Base-by-base conservation (phyloP, 1,284 basidiomycete species). In the Pterula multifida region DNA sequence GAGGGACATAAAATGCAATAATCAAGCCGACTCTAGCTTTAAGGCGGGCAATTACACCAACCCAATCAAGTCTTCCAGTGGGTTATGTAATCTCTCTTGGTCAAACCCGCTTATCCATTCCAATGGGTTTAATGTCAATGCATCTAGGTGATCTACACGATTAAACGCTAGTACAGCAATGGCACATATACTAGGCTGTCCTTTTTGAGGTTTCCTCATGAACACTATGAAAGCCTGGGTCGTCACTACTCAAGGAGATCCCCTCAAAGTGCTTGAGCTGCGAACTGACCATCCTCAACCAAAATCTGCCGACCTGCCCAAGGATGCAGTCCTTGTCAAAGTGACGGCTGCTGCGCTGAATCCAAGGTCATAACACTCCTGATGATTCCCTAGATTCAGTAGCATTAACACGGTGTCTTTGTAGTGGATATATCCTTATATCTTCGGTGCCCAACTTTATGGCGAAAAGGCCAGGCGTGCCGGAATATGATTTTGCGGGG, bases 311-410 rank as follows among this genome's bases (percentile, higher is more conserved):
- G 63, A 69, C 35, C 63, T 76, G 25, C 56, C 57, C 25, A 58
- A 64, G 44, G 75, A 71, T 17, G 66, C 80, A 52, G 72, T 83
- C 3, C 69, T 84, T 9, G 70, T 86, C 52, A 75, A 76, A 56
- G 68, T 85, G 3, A 68, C 74, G 39, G 78, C 81, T 2, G 81
- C 72, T 0, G 80, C 80, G 1, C 65, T 86, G 36, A 88, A 88
- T 58, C 84, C 83, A 0, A 68, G 51, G 17, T 26, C 12, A 49
- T 32, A 45, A 26, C 19, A 21, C 13, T 23, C 19, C 19, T 4
- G 4, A 12, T 49, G 19, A 25, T 12, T 3, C 25, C 44, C 24
- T 26, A 42, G 45, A n/a, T 46, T 45, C 4, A 42, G n/a, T n/a
- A n/a, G n/a, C n/a, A n/a, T n/a, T n/a, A n/a, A n/a, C n/a, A n/a